Evolutionary conservation across 2,329 filamentous ascomycete genomes (phyloP).

Genomic region (Fusarium robinianum): DNA sequence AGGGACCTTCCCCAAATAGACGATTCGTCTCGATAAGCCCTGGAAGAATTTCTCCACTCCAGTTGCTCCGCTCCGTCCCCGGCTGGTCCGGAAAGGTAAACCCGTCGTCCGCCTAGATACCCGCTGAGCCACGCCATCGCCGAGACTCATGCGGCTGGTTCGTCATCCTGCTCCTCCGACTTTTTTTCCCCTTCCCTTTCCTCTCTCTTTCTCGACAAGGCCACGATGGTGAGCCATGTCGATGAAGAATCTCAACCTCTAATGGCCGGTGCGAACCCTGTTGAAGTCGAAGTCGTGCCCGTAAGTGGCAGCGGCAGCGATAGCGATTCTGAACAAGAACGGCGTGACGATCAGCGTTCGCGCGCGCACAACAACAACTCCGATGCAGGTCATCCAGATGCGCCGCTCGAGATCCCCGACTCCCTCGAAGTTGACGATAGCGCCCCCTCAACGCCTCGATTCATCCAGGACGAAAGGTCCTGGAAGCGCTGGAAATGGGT

Average conservation of each 20-base stretch:
- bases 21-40: slow-evolving; percentile 1
- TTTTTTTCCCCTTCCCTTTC: slow-evolving; percentile 1
- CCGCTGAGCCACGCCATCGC: slow-evolving; percentile 12
- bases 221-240: slow-evolving; percentile 40
- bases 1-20: not conserved
- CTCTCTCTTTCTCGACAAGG: not conserved
- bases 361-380: slow-evolving; percentile 19
- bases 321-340: slow-evolving; percentile 14
- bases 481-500: slow-evolving; percentile 61
- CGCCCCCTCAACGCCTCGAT: slow-evolving; percentile 58
- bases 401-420: slow-evolving; percentile 45
- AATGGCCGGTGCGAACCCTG: slow-evolving; percentile 42
- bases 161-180: not conserved
- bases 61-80: slow-evolving; percentile 11
- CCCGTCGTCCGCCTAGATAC: slow-evolving; percentile 18
- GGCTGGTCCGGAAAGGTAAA: slow-evolving; percentile 19
- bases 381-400: slow-evolving; percentile 46
- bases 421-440: slow-evolving; percentile 52
- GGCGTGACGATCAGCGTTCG: slow-evolving; percentile 11
- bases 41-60: slow-evolving; percentile 23
- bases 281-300: slow-evolving; percentile 36
- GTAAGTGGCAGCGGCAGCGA: slow-evolving; percentile 25
- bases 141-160: slow-evolving; percentile 17
- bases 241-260: slow-evolving; percentile 47
- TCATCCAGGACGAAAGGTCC: slow-evolving; percentile 58